phyloP scores from a whole-genome alignment of 805 yeast species.

The Nadsonia fulvescens region DNA sequence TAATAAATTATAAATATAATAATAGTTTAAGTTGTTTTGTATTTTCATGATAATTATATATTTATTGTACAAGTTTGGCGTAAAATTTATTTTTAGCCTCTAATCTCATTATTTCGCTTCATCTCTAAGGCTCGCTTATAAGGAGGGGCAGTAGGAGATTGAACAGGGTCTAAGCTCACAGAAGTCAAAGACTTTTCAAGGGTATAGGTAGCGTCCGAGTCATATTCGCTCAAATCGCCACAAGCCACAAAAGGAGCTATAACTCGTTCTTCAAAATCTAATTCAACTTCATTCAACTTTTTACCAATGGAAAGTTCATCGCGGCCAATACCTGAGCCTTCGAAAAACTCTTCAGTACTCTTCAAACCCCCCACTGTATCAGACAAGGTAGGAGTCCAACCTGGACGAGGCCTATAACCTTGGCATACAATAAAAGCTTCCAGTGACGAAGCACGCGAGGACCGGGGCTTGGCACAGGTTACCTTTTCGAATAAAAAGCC shows the following conservation, averaged over 20 bases:
- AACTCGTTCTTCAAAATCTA: conserved; percentile 36
- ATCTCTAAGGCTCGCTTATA: conserved; percentile 80
- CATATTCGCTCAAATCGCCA: conserved; percentile 76
- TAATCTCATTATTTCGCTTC: conserved; percentile 53
- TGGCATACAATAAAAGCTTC: conserved; percentile 89
- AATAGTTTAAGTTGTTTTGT: too few species aligned
- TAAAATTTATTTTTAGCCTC: too few species aligned
- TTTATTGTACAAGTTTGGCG: too few species aligned
- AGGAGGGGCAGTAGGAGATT: conserved; percentile 92
- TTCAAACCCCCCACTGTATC: conserved; percentile 1
- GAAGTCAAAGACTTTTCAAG: conserved; percentile 25
- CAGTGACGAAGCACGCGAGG: conserved; percentile 84
- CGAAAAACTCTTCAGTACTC: conserved; percentile 78
- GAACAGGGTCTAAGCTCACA: conserved; percentile 72
- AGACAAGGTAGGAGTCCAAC: conserved; percentile 49
- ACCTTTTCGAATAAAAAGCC: conserved; percentile 74
- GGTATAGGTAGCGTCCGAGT: conserved; percentile 85
- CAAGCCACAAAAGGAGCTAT: conserved; percentile 92
- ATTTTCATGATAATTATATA: too few species aligned
- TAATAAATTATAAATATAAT: too few species aligned
- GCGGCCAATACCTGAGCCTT: conserved; percentile 29
- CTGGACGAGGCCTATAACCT: conserved; percentile 66
- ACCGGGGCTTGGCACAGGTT: conserved; percentile 88
- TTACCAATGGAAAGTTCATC: too few species aligned
- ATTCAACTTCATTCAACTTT: conserved; percentile 12